Base-by-base conservation (phyloP, 2,329 filamentous ascomycete species). In the Rhynchosporium agropyri region DNA sequence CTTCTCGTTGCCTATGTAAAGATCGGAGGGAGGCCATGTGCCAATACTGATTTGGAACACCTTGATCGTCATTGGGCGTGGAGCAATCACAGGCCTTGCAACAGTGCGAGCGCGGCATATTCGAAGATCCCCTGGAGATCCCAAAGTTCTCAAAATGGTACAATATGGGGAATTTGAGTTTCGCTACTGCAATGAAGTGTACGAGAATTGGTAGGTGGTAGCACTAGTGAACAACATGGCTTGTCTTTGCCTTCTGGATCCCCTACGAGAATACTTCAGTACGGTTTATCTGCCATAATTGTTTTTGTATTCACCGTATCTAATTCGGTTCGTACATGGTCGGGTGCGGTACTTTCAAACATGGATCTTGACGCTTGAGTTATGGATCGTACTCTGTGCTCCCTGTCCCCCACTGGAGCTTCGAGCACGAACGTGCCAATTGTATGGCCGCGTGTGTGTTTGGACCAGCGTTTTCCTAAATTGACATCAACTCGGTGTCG, bases 31-130 rank as follows among this genome's bases (percentile, higher is more conserved):
- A 36, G 33, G 7, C 15, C 36, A 28, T 20, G 43, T 9, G 7
- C 20, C n/a, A 7, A 4, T 12, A 29, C 49, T 53, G 49, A 6
- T 38, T 51, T 53, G 15, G 36, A 48, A 53, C 6, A n/a, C 38
- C 28, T 55, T 58, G 60, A 54, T 36, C 49, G 36, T 40, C 51
- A 20, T 43, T 45, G 56, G 54, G 48, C 33, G 38, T 60, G 50
- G 51, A 46, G 48, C 62, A 63, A 60, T 60, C 58, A 58, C 26
- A 63, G 51, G 12, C 40, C 62, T 46, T 54, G 54, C 38, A 12
- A 28, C 46, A 42, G 46, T 51, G 54, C 55, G 54, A 46, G 60
- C 60, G 56, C 54, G 43, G 50, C 49, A 54, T n/a, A 33, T 50
- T 56, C 56, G 59, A 33, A 61, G 50, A 56, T 61, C 51, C 20